Conservation (phyloP, 768 basidiomycete species). For the Paxillus ammoniavirescens region DNA sequence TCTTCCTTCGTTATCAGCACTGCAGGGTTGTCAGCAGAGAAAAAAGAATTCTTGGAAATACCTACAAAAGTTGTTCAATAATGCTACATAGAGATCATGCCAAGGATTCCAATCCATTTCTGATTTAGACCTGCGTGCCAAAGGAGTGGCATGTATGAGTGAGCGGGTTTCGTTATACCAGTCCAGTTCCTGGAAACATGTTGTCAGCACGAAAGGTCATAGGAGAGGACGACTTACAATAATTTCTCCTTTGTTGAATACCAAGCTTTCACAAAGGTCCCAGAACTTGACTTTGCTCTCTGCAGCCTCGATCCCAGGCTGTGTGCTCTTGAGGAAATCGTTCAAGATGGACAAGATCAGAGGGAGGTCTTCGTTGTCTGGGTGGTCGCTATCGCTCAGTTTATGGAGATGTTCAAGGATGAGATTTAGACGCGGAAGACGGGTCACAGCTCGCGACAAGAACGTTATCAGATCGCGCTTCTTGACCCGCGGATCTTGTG, state of each 20-base stretch:
- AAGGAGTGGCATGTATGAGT: conserved; percentile 62
- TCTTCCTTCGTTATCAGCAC: conserved; percentile 69
- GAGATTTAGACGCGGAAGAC: conserved; percentile 79
- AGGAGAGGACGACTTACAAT: conserved; percentile 50
- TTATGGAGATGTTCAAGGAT: conserved; percentile 70
- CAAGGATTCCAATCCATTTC: conserved; percentile 72
- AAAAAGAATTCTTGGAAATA: neutral
- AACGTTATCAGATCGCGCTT: conserved; percentile 82
- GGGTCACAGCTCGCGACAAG: conserved; percentile 82
- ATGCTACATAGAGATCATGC: conserved; percentile 62
- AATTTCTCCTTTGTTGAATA: conserved; percentile 77
- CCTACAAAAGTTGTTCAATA: conserved; percentile 80
- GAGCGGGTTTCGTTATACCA: conserved; percentile 74
- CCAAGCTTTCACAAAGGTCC: conserved; percentile 72
- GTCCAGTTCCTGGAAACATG: conserved; percentile 67
- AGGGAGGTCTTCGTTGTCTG: conserved; percentile 75
- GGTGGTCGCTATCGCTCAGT: conserved; percentile 69
- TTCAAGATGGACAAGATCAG: conserved; percentile 66
- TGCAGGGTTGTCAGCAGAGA: conserved; percentile 25
- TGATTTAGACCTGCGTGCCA: conserved; percentile 57
- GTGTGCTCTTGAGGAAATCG: conserved; percentile 77
- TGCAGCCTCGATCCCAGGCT: conserved; percentile 89
- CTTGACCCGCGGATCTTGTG: conserved; percentile 61
- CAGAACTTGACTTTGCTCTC: conserved; percentile 89
- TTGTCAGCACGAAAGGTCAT: conserved; percentile 2